Evolutionary conservation across 2,329 filamentous ascomycete genomes (phyloP).

Genomic region (Penicillium sp.): DNA sequence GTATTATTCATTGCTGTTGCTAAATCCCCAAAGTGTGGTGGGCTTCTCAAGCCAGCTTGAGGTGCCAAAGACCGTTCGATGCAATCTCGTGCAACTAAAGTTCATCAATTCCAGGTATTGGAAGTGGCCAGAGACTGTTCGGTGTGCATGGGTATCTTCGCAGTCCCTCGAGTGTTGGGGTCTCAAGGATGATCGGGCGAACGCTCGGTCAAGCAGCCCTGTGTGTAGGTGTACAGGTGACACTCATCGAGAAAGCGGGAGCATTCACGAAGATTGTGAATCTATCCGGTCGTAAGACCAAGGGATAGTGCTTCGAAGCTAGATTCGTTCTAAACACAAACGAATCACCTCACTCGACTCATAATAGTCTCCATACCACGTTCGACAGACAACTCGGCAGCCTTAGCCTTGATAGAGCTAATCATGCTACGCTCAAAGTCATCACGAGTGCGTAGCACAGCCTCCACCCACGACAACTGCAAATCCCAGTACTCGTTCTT

Average conservation of each 20-base stretch:
- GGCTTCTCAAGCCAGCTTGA: conserved; percentile 24
- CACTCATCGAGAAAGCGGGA: too few species aligned
- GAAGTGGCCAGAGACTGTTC: not conserved
- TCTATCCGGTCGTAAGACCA: not conserved
- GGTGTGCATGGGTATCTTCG: not conserved
- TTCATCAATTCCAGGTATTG: not conserved
- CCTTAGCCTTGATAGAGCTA: conserved; percentile 78
- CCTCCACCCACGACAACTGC: conserved; percentile 92
- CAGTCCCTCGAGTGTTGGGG: too few species aligned
- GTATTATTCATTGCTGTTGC: conserved; percentile 14
- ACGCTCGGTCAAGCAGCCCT: too few species aligned
- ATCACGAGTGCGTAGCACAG: conserved; percentile 77
- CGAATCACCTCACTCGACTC: conserved; percentile 72
- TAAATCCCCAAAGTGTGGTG: not conserved
- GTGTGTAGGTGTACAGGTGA: too few species aligned
- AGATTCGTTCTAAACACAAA: not conserved
- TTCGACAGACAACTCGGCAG: conserved; percentile 77
- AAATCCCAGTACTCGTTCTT: conserved; percentile 89
- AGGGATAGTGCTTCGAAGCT: not conserved
- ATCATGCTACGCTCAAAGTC: conserved; percentile 92
- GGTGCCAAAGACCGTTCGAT: not conserved
- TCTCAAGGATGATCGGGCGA: too few species aligned
- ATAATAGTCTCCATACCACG: conserved; percentile 88
- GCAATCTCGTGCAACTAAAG: not conserved
- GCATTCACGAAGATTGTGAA: not conserved